Evolutionary conservation across 345 rosid genomes (phyloP).

Genomic region (Lepidium aucheri): DNA sequence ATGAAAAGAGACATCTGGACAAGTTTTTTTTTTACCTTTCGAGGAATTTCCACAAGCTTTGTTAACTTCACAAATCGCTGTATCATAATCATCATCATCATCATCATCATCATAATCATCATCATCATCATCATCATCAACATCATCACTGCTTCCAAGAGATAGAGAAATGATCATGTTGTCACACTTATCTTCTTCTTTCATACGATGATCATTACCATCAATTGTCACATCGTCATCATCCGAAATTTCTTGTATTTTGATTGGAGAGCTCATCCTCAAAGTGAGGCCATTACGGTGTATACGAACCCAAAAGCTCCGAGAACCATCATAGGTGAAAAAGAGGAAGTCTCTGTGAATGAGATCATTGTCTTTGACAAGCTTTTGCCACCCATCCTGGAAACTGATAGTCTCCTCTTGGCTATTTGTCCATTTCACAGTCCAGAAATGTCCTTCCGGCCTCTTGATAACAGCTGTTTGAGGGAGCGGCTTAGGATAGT

Average conservation of each 20-base stretch:
- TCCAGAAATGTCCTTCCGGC: slow-evolving; percentile 19
- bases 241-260: slow-evolving; percentile 13
- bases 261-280: not conserved
- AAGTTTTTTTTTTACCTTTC: not conserved
- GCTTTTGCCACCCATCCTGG: slow-evolving; percentile 17
- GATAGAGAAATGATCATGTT: slow-evolving; percentile 14
- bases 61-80: not conserved
- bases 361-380: not conserved
- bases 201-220: not conserved
- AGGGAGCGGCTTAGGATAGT: slow-evolving; percentile 19
- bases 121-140: not conserved
- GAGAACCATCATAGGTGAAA: slow-evolving; percentile 12
- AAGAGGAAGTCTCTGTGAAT: not conserved
- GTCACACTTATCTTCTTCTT: not conserved
- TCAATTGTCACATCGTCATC: not conserved
- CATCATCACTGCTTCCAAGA: slow-evolving; percentile 10
- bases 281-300: not conserved
- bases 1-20: not conserved
- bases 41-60: not conserved
- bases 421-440: not conserved
- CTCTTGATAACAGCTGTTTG: slow-evolving; percentile 1
- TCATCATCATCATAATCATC: too few species aligned
- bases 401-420: not conserved
- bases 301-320: slow-evolving; percentile 6
- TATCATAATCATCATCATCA: not conserved